Base-by-base conservation (phyloP, 805 yeast genomes). In the Diddensiella santjacobensis region DNA sequence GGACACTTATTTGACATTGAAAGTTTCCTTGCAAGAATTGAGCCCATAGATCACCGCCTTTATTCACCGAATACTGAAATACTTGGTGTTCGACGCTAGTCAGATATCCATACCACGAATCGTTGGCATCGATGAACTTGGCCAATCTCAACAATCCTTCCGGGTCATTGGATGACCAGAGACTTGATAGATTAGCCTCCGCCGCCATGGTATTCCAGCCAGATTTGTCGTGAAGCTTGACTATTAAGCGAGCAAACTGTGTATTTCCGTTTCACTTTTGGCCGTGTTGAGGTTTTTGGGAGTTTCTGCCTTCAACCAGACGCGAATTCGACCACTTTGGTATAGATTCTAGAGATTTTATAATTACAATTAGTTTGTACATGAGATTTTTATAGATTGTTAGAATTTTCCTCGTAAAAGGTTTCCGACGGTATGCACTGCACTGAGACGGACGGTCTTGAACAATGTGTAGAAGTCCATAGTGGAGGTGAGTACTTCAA, bases 401-500 rank as follows among this genome's bases (percentile, higher is more conserved):
- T 70, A 87, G 56, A 89, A 78, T 68, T 91, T 91, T 17, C 93
- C 91, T 40, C 71, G 70, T 38, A 67, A 58, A 60, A 87, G 69
- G 67, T 88, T 83, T 61, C 71, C 75, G 42, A 72, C 56, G 95
- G 90, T 93, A 61, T 87, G 89, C 56, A 69, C 73, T 20, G 78
- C 99, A 11, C 96, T 88, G 53, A 84, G 74, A 55, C 75, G 78
- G 33, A 75, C 79, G 4, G 98, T 93, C 63, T 78, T 77, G 51
- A 65, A 68, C 51, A 91, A 73, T 22, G 95, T 80, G 57, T 72
- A 66, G 51, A 82, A 65, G 65, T 93, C 99, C 58, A 90, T 67
- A 13, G 98, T 93, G 37, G 95, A 83, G 45, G 83, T 76, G 50
- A 84, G 61, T 3, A 84, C 79, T 63, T 88, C 96, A 43, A 87